Evolutionary conservation across 148 eudicot genomes (phyloP).

Genomic region (Beta vulgaris): DNA sequence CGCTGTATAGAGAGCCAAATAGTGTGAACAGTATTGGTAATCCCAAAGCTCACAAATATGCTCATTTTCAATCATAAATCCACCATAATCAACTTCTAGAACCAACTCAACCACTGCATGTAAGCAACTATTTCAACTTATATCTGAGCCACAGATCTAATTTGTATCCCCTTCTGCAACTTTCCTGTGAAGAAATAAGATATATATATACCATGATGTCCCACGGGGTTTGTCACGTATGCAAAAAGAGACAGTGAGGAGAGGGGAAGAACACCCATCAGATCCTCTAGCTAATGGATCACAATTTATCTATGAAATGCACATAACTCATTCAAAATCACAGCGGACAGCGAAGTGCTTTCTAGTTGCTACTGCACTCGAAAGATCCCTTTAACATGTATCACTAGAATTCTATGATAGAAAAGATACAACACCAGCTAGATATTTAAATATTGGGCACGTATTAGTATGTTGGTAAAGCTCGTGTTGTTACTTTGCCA

Average conservation of each 20-base stretch:
- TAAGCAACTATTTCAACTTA: too few species aligned
- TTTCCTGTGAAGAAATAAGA: background rate
- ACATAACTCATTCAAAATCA: too few species aligned
- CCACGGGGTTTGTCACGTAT: background rate
- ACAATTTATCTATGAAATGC: background rate
- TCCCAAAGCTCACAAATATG: background rate
- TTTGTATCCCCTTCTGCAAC: too few species aligned
- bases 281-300: background rate
- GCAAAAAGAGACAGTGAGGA: background rate
- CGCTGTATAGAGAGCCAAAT: too few species aligned
- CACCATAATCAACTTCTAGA: background rate
- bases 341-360: too few species aligned
- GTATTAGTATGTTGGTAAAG: too few species aligned
- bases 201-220: background rate
- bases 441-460: too few species aligned
- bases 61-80: background rate
- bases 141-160: too few species aligned
- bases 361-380: too few species aligned
- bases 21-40: too few species aligned
- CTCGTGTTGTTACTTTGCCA: too few species aligned
- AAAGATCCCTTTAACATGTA: background rate
- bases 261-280: background rate
- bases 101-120: conserved; percentile 1
- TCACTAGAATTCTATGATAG: background rate
- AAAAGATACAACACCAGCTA: background rate